Base-by-base conservation (phyloP, 139 green algal genomes). In the Monoraphidium neglectum region DNA sequence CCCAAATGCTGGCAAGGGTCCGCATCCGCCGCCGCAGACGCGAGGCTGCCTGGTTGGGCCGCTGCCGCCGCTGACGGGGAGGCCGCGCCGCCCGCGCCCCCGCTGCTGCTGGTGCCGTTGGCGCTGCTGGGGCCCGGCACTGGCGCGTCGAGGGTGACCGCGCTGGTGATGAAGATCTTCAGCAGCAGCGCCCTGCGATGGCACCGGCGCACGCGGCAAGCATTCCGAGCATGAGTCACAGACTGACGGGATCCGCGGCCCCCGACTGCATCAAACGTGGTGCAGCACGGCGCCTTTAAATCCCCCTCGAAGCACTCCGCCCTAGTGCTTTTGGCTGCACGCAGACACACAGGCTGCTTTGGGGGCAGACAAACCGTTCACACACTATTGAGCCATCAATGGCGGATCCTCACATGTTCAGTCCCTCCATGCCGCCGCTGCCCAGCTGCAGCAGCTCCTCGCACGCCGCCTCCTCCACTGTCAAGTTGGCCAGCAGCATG, bases 401-500 rank as follows among this genome's bases (percentile, higher is more conserved):
- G n/a, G n/a, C n/a, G n/a, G 49, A 60, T 0, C 54, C 80, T 73
- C 63, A 90, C 82, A 90, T 82, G 70, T 90, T 54, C 16, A 92
- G 82, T 4, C 89, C 90, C 66, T 91, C 87, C 72, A 89, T 46
- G 21, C 54, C 64, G 49, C 70, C 75, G 28, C 77, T 49, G 1
- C 80, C 80, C 15, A 94, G 63, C 74, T 96, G 89, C 64, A 97
- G 70, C 66, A 97, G 59, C 21, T 83, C 74, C 60, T 74, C 57
- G 16, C 78, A 82, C 1, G 89, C 92, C 28, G 77, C 59, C 49
- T 96, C 87, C 38, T 68, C 36, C 2, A 87, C 61, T 12, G 92
- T 97, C n/a, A 96, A 43, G 82, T 97, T 96, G 57, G 86, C 82
- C 53, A 96, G 81, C 56, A 96, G 66, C 87, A 93, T 93, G 26